phyloP scores from a whole-genome alignment of 345 rosid genomes.

The Gossypium bickii region DNA sequence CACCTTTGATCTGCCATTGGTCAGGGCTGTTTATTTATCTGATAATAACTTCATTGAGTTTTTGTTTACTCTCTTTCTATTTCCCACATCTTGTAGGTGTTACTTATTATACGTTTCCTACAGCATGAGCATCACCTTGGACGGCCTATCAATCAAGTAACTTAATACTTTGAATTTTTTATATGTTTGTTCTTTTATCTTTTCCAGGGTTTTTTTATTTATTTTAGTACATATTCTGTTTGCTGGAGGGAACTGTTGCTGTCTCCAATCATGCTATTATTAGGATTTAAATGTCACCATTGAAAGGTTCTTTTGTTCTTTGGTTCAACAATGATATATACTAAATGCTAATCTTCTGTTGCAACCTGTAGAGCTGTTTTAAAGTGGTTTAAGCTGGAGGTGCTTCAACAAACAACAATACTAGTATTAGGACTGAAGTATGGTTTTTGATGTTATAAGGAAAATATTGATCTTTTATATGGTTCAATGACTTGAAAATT shows the following conservation, averaged over 20 bases:
- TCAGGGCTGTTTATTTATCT: not conserved
- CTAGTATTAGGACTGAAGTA: not conserved
- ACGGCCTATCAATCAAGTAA: slow-evolving; percentile 76
- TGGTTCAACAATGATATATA: slow-evolving; percentile 1
- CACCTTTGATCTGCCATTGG: not conserved
- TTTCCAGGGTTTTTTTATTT: not conserved
- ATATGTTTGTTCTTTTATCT: not conserved
- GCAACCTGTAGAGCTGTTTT: not conserved
- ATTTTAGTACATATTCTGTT: not conserved
- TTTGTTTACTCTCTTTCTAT: slow-evolving; percentile 9
- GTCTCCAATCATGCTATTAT: not conserved
- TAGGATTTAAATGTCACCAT: not conserved
- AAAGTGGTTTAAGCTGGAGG: not conserved
- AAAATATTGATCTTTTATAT: slow-evolving; percentile 6
- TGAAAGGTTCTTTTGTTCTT: not conserved
- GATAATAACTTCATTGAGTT: not conserved
- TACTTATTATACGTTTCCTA: slow-evolving; percentile 82
- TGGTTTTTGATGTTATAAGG: not conserved
- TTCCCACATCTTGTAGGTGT: slow-evolving; percentile 43
- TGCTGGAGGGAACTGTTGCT: not conserved
- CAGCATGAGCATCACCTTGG: slow-evolving; percentile 97
- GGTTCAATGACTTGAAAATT: not conserved
- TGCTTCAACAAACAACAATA: no score
- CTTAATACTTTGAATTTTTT: slow-evolving; percentile 9
- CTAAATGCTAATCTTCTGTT: not conserved